Percentiles rank a stretch among this genome's conserved stretches.
Evolutionary conservation across 1,139 yeast species (phyloP).

Genomic region (Petasospora fabianii): DNA sequence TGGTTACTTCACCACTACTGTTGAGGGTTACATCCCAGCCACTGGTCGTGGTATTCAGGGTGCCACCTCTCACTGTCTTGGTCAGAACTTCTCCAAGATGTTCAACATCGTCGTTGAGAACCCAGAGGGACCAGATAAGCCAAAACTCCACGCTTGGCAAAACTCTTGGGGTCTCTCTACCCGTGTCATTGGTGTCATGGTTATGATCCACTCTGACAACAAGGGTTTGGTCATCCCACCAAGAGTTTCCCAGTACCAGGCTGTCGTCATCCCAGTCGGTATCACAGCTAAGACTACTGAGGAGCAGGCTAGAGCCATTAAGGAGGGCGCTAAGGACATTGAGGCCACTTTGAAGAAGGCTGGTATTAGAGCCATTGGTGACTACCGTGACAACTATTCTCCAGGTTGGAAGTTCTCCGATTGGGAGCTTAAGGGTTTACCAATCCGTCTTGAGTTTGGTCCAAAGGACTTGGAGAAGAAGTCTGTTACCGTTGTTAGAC

Average conservation of each 20-base stretch:
- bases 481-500: conserved; percentile 85
- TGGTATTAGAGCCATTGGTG: conserved; percentile 75
- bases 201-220: conserved; percentile 97
- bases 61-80: conserved; percentile 96
- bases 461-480: conserved; percentile 86
- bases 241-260: conserved; percentile 89
- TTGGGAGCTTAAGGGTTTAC: conserved; percentile 95
- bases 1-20: conserved; percentile 91
- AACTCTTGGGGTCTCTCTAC: conserved; percentile 99
- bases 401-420: conserved; percentile 99
- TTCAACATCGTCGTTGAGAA: conserved; percentile 92
- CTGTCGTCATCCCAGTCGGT: conserved; percentile 92
- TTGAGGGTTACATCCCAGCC: conserved; percentile 95
- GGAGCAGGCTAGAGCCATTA: conserved; percentile 67
- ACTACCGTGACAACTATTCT: conserved; percentile 89
- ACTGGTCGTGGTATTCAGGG: conserved; percentile 99
- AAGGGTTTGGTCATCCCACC: conserved; percentile 98
- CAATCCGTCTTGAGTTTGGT: conserved; percentile 91
- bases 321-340: conserved; percentile 63
- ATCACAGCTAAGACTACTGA: conserved; percentile 80
- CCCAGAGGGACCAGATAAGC: conserved; percentile 85
- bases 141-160: conserved; percentile 86
- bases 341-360: conserved; percentile 53
- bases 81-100: conserved; percentile 98
- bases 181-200: conserved; percentile 98